Conservation (phyloP, 371 early-diverging fungal species). For the Coemansia sp. region DNA sequence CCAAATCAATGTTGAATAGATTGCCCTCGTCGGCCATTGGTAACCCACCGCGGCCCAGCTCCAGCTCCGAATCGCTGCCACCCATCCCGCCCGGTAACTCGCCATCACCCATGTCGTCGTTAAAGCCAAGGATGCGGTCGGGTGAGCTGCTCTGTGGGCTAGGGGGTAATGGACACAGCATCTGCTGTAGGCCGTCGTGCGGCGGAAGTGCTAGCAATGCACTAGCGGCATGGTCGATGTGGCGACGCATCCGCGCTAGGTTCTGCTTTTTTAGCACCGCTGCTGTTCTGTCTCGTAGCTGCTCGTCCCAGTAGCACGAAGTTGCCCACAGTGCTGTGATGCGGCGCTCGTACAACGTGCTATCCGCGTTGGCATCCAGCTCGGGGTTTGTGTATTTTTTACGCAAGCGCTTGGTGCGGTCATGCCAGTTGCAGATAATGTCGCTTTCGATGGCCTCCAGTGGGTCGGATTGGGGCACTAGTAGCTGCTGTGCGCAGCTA, state of each 20-base stretch:
- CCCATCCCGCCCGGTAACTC: background rate
- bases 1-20: conserved; percentile 13
- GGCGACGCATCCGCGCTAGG: background rate
- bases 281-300: background rate
- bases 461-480: background rate
- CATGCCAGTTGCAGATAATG: background rate
- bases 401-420: background rate
- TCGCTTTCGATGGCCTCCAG: conserved; percentile 5
- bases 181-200: background rate
- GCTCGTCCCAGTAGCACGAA: conserved; percentile 22
- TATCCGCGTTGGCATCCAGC: background rate
- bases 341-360: background rate
- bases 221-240: too few species aligned
- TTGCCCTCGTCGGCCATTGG: background rate
- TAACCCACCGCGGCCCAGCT: conserved; percentile 22
- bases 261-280: background rate
- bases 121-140: background rate
- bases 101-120: background rate
- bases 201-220: background rate
- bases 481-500: background rate
- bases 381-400: background rate
- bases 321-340: conserved; percentile 25
- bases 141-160: background rate
- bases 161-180: background rate
- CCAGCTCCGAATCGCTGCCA: conserved; percentile 19